These are phyloP conservation scores for Phtheirospermum japonicum DNA, from an alignment of 257 asterid genomes.

Conservation along the genomic window DNA sequence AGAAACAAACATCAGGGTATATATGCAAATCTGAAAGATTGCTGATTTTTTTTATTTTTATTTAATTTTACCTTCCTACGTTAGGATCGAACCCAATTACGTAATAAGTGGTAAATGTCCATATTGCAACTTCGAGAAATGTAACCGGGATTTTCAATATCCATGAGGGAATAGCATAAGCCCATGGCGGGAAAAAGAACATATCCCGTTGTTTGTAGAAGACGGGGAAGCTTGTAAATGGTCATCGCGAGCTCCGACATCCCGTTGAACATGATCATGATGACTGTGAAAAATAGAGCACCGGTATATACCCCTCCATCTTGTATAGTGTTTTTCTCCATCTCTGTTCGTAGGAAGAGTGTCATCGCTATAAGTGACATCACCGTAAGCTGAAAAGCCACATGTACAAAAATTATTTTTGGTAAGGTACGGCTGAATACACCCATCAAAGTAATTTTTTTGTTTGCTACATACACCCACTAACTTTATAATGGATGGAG, in stretches of 20 bases:
- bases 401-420: slow-evolving; percentile 4
- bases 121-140: slow-evolving; percentile 48
- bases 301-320: slow-evolving; percentile 57
- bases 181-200: slow-evolving; percentile 62
- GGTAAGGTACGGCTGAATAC: too few relatives aligned
- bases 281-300: slow-evolving; percentile 44
- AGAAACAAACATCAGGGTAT: too few relatives aligned
- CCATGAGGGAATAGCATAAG: slow-evolving; percentile 62
- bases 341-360: slow-evolving; percentile 54
- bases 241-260: slow-evolving; percentile 53
- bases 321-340: slow-evolving; percentile 26
- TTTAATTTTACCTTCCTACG: slow-evolving; percentile 9
- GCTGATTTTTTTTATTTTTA: too few relatives aligned
- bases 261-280: slow-evolving; percentile 58
- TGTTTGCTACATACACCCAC: too few relatives aligned
- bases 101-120: slow-evolving; percentile 58
- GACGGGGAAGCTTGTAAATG: slow-evolving; percentile 60
- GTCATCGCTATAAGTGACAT: slow-evolving; percentile 43
- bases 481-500: too few relatives aligned
- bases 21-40: too few relatives aligned
- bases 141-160: slow-evolving; percentile 51
- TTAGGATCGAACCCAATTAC: slow-evolving; percentile 70
- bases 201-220: slow-evolving; percentile 64
- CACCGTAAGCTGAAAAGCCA: slow-evolving; percentile 37
- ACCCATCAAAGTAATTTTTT: too few relatives aligned